Conservation (phyloP, 2,329 filamentous ascomycete genomes). For the Xylaria sp. region DNA sequence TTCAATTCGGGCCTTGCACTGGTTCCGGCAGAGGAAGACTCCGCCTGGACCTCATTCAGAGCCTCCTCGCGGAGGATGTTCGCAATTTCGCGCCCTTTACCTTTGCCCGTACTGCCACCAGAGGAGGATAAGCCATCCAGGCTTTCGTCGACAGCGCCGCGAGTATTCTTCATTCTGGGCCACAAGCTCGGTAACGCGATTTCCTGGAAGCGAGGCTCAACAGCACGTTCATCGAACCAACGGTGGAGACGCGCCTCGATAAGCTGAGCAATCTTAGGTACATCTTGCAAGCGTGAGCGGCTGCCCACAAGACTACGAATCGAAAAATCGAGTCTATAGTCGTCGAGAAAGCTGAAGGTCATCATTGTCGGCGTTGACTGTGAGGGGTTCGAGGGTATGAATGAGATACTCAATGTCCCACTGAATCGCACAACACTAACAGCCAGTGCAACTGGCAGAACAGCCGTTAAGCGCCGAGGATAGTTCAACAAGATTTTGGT, state of each 20-base stretch:
- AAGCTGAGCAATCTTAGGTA: constrained; percentile 88
- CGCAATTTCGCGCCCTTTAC: constrained; percentile 64
- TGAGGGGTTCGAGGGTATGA: constrained; percentile 80
- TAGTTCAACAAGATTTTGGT: constrained; percentile 96
- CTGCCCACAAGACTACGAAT: constrained; percentile 83
- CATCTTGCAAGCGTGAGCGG: constrained; percentile 82
- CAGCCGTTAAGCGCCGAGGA: constrained; percentile 86
- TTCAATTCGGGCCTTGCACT: constrained; percentile 47
- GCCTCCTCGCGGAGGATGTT: constrained; percentile 64
- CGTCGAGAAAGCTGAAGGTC: constrained; percentile 92
- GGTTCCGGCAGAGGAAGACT: constrained; percentile 49
- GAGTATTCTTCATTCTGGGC: constrained; percentile 85
- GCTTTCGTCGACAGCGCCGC: constrained; percentile 72
- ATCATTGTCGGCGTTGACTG: constrained; percentile 84
- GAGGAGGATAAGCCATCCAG: constrained; percentile 56
- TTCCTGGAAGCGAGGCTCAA: constrained; percentile 88
- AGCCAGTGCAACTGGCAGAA: constrained; percentile 89
- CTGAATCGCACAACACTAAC: constrained; percentile 95
- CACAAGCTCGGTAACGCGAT: constrained; percentile 85
- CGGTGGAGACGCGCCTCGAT: constrained; percentile 82
- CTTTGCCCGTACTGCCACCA: constrained; percentile 61
- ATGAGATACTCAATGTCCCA: constrained; percentile 91
- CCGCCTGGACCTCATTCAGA: constrained; percentile 59
- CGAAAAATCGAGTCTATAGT: constrained; percentile 85
- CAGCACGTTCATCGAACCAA: constrained; percentile 89